These are phyloP conservation scores for Candida namnaoensis DNA, from an alignment of 805 yeast genomes.

Conservation along the genomic window DNA sequence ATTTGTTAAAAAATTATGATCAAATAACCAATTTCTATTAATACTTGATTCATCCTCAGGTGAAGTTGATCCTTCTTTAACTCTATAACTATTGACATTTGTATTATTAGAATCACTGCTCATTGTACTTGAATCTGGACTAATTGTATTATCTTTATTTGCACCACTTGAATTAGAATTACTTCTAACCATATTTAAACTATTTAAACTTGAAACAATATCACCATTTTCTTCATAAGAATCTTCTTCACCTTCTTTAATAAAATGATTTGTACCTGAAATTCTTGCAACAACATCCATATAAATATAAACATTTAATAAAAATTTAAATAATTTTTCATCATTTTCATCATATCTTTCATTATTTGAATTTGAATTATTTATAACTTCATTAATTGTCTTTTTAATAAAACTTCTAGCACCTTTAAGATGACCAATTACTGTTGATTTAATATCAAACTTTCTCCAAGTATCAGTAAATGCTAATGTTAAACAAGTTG, in stretches of 20 bases:
- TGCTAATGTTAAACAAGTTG: conserved; percentile 55
- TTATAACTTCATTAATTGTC: conserved; percentile 20
- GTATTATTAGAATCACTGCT: too few relatives aligned
- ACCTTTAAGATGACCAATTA: conserved; percentile 61
- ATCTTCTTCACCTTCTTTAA: background rate
- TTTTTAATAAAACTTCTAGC: conserved; percentile 53
- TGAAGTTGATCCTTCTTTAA: too few relatives aligned
- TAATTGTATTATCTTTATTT: background rate
- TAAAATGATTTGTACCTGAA: conserved; percentile 32
- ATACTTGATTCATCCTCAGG: background rate
- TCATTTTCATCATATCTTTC: conserved; percentile 6
- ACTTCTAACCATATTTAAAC: background rate
- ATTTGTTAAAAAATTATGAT: conserved; percentile 1
- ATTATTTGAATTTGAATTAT: conserved; percentile 5
- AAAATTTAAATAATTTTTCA: conserved; percentile 17
- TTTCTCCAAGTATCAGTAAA: conserved; percentile 65
- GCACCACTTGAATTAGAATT: background rate
- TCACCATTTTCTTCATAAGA: conserved; percentile 10
- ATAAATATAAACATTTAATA: conserved; percentile 60
- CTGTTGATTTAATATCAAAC: conserved; percentile 43
- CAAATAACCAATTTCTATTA: background rate
- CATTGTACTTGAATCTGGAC: background rate
- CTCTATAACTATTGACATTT: background rate
- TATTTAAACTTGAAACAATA: background rate
- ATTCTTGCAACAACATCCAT: conserved; percentile 60